A percentile compares a stretch with the other conserved stretches of the same genome.
Conservation (phyloP, 1,284 basidiomycete genomes). For the Malassezia slooffiae region DNA sequence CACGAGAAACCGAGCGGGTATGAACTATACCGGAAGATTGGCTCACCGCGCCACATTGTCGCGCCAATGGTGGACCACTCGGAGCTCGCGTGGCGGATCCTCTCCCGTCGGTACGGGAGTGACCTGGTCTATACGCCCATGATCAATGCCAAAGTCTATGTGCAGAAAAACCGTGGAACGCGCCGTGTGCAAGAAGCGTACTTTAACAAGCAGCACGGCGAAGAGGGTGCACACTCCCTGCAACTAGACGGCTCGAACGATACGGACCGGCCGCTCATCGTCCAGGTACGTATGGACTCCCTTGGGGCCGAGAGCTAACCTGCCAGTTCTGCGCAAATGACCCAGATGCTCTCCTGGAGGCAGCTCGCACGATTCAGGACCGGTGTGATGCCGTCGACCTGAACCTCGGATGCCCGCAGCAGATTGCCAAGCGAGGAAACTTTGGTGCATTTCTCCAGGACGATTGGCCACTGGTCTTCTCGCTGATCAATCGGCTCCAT, state of each 20-base stretch:
- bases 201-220: constrained; percentile 25
- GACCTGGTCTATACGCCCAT: constrained; percentile 87
- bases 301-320: not conserved
- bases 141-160: constrained; percentile 88
- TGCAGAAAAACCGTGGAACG: constrained; percentile 24
- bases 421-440: constrained; percentile 73
- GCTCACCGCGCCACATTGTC: constrained; percentile 74
- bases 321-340: constrained; percentile 76
- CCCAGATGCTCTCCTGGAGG: constrained; percentile 56
- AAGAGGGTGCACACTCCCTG: constrained; percentile 51
- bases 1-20: constrained; percentile 60
- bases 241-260: constrained; percentile 50
- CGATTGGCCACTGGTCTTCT: constrained; percentile 65
- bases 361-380: constrained; percentile 32
- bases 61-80: constrained; percentile 98
- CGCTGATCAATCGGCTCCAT: constrained; percentile 51
- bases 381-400: constrained; percentile 73
- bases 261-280: constrained; percentile 69
- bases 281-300: constrained; percentile 59
- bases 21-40: constrained; percentile 70
- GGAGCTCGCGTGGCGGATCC: constrained; percentile 72
- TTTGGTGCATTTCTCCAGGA: constrained; percentile 90
- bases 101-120: constrained; percentile 72
- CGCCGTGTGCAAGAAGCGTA: constrained; percentile 22
- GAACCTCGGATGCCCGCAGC: constrained; percentile 84